These are phyloP conservation scores for Aureobasidium leucospermi DNA, from an alignment of 2,329 filamentous ascomycete genomes.

Conservation along the genomic window DNA sequence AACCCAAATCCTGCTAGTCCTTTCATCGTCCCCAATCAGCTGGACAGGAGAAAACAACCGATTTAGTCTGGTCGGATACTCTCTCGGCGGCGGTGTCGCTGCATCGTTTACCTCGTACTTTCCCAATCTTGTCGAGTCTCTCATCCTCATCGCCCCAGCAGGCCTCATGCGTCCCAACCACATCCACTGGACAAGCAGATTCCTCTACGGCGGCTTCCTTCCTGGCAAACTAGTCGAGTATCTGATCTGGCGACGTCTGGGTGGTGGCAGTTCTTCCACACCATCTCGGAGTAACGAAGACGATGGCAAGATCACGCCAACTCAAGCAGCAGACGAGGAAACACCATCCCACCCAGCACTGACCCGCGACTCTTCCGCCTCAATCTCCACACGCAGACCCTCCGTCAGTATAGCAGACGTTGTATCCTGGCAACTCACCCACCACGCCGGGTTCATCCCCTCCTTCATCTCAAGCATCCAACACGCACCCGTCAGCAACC, in stretches of 20 bases:
- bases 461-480: constrained; percentile 66
- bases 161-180: constrained; percentile 64
- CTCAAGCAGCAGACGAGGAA: constrained; percentile 35
- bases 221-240: constrained; percentile 50
- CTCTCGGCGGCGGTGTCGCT: constrained; percentile 67
- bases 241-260: constrained; percentile 46
- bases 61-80: constrained; percentile 73
- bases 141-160: constrained; percentile 71
- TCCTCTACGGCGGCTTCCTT: constrained; percentile 58
- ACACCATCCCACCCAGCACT: constrained; percentile 20
- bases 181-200: constrained; percentile 51
- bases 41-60: constrained; percentile 50
- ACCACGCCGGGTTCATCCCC: constrained; percentile 60
- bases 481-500: constrained; percentile 60
- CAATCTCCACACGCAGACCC: constrained; percentile 46
- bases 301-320: neutral
- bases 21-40: constrained; percentile 61
- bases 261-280: constrained; percentile 26
- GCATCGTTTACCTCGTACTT: constrained; percentile 64
- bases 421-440: constrained; percentile 61
- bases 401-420: constrained; percentile 53
- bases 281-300: neutral
- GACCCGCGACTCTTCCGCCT: constrained; percentile 20
- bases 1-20: constrained; percentile 62
- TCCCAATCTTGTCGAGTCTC: constrained; percentile 56